A percentile compares a stretch with the other conserved stretches of the same genome.
Evolutionary conservation across 1,284 basidiomycete species (phyloP).

Genomic region (Kwoniella shivajii): DNA sequence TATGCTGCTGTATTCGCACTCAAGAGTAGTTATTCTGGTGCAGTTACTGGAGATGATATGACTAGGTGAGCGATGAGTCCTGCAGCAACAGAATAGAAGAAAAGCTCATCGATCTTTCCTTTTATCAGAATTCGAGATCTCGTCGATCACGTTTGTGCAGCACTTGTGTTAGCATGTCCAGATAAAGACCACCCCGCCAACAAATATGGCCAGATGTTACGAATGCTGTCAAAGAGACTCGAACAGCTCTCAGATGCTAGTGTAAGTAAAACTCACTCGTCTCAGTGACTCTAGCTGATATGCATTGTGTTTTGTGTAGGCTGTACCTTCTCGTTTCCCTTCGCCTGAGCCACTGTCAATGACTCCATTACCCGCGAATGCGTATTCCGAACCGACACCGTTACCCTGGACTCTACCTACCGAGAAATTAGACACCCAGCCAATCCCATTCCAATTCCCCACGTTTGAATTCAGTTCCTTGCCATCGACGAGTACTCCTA

Average conservation of each 20-base stretch:
- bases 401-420: conserved; percentile 17
- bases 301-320: conserved; percentile 20
- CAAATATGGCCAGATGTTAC: conserved; percentile 50
- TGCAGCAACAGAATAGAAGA: neutral
- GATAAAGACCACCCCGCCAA: conserved; percentile 51
- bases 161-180: conserved; percentile 38
- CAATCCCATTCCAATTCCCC: neutral
- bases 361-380: conserved; percentile 1
- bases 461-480: no score
- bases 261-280: conserved; percentile 23
- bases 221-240: conserved; percentile 45
- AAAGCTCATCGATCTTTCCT: conserved; percentile 12
- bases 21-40: conserved; percentile 49
- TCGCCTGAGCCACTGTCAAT: conserved; percentile 34
- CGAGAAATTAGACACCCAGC: conserved; percentile 5
- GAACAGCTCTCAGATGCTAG: conserved; percentile 45
- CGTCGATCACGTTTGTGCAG: conserved; percentile 44
- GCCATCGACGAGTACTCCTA: no score
- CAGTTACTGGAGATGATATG: conserved; percentile 35
- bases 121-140: conserved; percentile 38
- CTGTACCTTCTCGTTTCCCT: conserved; percentile 47
- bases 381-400: conserved; percentile 4
- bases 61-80: conserved; percentile 29
- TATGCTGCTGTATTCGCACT: conserved; percentile 50
- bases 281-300: neutral